phyloP scores from a whole-genome alignment of 176 grass and related monocot genomes.

The Phoenix roebelenii region DNA sequence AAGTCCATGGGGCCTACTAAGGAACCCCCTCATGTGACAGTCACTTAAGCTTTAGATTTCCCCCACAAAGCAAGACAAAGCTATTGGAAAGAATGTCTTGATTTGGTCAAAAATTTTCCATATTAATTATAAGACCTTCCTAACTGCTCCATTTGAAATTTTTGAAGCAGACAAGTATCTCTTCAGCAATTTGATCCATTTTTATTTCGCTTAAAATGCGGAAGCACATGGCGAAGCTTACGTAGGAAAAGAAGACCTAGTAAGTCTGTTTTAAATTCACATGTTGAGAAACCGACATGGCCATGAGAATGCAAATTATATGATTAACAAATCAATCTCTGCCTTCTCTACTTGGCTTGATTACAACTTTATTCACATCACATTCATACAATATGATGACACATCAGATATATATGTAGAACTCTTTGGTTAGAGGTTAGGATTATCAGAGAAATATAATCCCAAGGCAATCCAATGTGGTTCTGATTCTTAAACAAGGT shows the following conservation, averaged over 20 bases:
- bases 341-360: too few species aligned
- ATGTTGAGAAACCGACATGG: not conserved
- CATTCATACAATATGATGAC: too few species aligned
- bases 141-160: conserved; percentile 8
- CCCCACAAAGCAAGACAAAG: conserved; percentile 24
- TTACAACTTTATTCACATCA: too few species aligned
- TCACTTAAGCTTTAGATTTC: conserved; percentile 4
- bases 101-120: not conserved
- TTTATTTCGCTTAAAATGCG: not conserved
- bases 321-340: too few species aligned
- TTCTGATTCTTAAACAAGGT: not conserved
- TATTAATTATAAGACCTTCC: not conserved
- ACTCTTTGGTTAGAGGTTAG: too few species aligned
- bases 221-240: conserved; percentile 1
- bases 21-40: not conserved
- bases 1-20: not conserved
- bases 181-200: not conserved
- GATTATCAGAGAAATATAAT: too few species aligned
- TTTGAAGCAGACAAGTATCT: not conserved
- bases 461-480: too few species aligned
- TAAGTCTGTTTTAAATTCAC: not conserved
- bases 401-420: too few species aligned
- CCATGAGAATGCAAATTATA: too few species aligned
- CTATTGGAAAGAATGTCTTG: conserved; percentile 5
- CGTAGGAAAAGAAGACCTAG: not conserved